Evolutionary conservation across 768 basidiomycete genomes (phyloP).

Genomic region (Boletus tylopilopsis): DNA sequence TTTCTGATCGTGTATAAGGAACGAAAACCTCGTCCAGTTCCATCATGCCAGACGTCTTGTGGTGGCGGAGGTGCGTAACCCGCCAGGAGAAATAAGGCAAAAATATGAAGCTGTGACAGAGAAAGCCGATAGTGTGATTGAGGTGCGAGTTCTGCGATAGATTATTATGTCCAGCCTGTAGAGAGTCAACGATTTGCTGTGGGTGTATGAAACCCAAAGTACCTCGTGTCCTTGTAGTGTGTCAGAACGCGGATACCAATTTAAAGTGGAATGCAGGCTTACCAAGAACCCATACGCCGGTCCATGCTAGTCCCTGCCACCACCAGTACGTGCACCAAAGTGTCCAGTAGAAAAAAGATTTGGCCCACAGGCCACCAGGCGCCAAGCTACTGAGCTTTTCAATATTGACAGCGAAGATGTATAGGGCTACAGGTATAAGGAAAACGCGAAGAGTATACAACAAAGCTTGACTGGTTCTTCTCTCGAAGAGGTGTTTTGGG

Average conservation of each 20-base stretch:
- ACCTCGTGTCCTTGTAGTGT: not conserved
- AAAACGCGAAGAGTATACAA: not conserved
- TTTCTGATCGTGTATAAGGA: not conserved
- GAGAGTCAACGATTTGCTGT: not conserved
- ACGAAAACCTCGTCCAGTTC: not conserved
- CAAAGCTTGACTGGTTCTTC: not conserved
- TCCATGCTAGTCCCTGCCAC: not conserved
- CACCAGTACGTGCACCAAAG: conserved; percentile 1
- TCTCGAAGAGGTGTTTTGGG: not conserved
- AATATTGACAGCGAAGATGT: not conserved
- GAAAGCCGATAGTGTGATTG: not conserved
- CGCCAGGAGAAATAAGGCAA: not conserved
- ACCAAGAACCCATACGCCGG: not conserved
- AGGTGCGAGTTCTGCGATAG: not conserved
- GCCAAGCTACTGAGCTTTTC: not conserved
- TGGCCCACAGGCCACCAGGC: not conserved
- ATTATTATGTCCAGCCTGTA: not conserved
- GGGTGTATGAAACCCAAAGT: not conserved
- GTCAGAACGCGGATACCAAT: not conserved
- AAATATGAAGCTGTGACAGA: conserved; percentile 1
- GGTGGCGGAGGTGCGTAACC: not conserved
- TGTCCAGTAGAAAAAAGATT: not conserved
- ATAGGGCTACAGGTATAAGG: not conserved
- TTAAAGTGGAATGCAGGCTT: not conserved
- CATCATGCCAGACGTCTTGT: not conserved